A percentile compares a stretch with the other conserved stretches of the same genome.
Evolutionary conservation across 306 rosid genomes (phyloP).

Genomic region (Mimosa bimucronata): DNA sequence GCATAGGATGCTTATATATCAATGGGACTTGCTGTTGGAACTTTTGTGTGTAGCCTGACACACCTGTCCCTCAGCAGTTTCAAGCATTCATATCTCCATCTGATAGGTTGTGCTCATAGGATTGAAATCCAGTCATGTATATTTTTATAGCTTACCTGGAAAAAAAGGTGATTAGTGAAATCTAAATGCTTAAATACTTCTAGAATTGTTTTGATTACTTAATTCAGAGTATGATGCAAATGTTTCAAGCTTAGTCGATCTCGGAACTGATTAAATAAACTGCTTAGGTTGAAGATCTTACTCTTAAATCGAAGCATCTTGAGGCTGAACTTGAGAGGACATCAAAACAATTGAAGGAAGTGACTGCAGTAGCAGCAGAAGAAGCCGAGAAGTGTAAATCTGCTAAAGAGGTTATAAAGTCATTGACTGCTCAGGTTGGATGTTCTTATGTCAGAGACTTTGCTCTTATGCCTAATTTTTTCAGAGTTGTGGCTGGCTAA

Average conservation of each 20-base stretch:
- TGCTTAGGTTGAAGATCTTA: constrained; percentile 80
- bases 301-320: constrained; percentile 66
- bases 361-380: constrained; percentile 75
- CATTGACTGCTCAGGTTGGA: constrained; percentile 84
- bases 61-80: neutral
- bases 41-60: neutral
- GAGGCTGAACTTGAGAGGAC: constrained; percentile 83
- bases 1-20: neutral
- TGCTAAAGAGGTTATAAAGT: constrained; percentile 89
- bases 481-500: constrained; percentile 14
- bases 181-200: constrained; percentile 16
- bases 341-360: constrained; percentile 72
- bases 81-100: constrained; percentile 19
- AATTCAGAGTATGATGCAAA: constrained; percentile 25
- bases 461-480: constrained; percentile 10
- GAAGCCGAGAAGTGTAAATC: constrained; percentile 92
- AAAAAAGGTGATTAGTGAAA: neutral
- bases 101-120: constrained; percentile 30
- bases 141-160: constrained; percentile 16
- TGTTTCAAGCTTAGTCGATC: constrained; percentile 27
- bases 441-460: constrained; percentile 20
- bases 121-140: constrained; percentile 1
- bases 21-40: neutral
- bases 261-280: constrained; percentile 28
- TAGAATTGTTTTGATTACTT: constrained; percentile 20